Base-by-base conservation (phyloP, 192 early-diverging fungal genomes). In the Backusella psychrophila region DNA sequence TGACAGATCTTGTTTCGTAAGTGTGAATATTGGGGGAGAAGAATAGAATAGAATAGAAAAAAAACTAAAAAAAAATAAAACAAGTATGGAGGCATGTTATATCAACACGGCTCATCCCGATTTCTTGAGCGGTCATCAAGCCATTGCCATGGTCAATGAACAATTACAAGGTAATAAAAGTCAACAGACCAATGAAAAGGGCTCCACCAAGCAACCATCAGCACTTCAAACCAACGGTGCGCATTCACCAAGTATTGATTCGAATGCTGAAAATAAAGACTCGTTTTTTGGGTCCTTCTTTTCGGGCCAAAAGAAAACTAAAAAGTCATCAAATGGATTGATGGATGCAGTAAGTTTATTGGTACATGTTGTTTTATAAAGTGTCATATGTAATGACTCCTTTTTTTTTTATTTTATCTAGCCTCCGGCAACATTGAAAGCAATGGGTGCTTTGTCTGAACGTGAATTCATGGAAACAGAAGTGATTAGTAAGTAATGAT, bases 91-190 rank as follows among this genome's bases (percentile, higher is more conserved):
- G 84, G 87, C 93, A 21, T 91, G 91, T 81, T 99, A 99, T 84
- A 92, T 99, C 85, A 99, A 99, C 88, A 99, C 98, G 8, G 97
- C 89, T 4, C 98, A 99, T 78, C 97, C 97, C 6, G 97, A 99
- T 77, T 99, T 99, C 85, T 88, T 99, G 79, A 96, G 91, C 74
- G 98, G 98, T 42, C 97, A 99, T 86, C 93, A 92, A 77, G 96
- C 97, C 6, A 94, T 97, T 86, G 90, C 95, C 39, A 90, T 97
- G 67, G 93, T 98, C 80, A 93, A 91, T 68, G 98, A 98, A 49
- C 75, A 79, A 56, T 73, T 81, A n/a, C 81, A 78, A 12, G 26
- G 52, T 35, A 73, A 53, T 34, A 44, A 34, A 4, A 53, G 66
- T 1, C 72, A 65, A 9, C 38, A 26, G 31, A 23, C 19, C 0